Conservation (phyloP, 2,329 filamentous ascomycete genomes). For the Xylaria hypoxylon region DNA sequence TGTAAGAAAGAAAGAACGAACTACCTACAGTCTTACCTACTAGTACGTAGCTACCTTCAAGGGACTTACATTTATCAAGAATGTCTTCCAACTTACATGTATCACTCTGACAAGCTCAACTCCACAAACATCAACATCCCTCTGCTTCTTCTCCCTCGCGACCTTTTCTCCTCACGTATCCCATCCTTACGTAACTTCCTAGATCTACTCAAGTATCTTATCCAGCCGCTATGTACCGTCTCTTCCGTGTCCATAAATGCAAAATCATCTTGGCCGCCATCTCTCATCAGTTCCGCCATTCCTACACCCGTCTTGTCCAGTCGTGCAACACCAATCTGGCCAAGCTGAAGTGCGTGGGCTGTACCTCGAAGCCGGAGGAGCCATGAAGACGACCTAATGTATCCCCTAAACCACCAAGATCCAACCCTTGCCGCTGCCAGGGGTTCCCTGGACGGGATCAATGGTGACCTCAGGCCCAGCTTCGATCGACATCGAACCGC, state of each 20-base stretch:
- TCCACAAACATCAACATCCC: neutral
- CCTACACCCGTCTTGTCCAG: slow-evolving; percentile 33
- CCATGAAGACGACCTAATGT: slow-evolving; percentile 42
- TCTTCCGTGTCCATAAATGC: slow-evolving; percentile 41
- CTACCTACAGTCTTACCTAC: too few relatives aligned
- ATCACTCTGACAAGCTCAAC: too few relatives aligned
- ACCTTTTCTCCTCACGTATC: too few relatives aligned
- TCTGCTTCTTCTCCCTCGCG: neutral
- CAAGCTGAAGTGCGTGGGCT: slow-evolving; percentile 30
- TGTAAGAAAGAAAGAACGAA: too few relatives aligned
- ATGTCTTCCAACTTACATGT: too few relatives aligned
- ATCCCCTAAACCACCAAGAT: slow-evolving; percentile 37
- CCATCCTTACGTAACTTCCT: neutral
- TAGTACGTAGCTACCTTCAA: too few relatives aligned
- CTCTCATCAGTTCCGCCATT: slow-evolving; percentile 30
- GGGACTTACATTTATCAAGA: too few relatives aligned
- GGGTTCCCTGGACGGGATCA: slow-evolving; percentile 23
- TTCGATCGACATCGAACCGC: slow-evolving; percentile 24
- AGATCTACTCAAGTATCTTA: neutral
- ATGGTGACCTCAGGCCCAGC: slow-evolving; percentile 12
- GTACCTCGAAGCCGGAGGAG: slow-evolving; percentile 24
- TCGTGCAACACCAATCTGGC: slow-evolving; percentile 33
- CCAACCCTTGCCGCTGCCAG: slow-evolving; percentile 20
- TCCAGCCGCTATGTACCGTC: slow-evolving; percentile 28
- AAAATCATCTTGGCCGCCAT: slow-evolving; percentile 42